Evolutionary conservation across 768 basidiomycete species (phyloP), one percentile per base, ranked within the genome.

Genomic region (Porpolomopsis calyptriformis): DNA sequence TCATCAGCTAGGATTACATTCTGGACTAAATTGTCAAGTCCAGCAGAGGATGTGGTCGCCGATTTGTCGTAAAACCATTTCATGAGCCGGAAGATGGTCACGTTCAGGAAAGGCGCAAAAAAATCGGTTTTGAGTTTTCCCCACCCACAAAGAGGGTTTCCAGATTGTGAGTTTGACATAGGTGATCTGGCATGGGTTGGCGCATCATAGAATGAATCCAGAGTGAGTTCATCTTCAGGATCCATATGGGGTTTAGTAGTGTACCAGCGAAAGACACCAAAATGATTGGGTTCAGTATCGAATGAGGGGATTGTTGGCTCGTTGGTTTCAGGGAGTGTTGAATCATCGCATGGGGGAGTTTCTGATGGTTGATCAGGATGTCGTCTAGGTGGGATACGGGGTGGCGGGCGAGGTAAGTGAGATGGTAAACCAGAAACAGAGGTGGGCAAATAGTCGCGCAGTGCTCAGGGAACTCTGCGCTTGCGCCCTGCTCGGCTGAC

Each of bases 11-110:
- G 37, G 3, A 67, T 38, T 8, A 62, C 60, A 0, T 51, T 52
- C 11, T 60, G 27, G 20, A 62, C 59, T 0, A 70, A 55, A 0
- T 47, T 47, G 20, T 67, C 47, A 1, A 64, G 38, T 25, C 63
- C 61, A 2, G 35, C 35, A 10, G 45, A 41, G 1, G 65, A 64
- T 41, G 66, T 68, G 2, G 31, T 19, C 10, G 37, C 57, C 1
- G 59, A n/a, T n/a, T n/a, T 55, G 1, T 48, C 50, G 38, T 64
- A 65, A 4, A 56, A 54, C 66, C 66, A 68, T 14, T 52, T 29
- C 52, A 63, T 52, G 9, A 63, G 60, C 0, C 55, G 53, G 23
- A 53, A 60, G 7, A 58, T 45, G 0, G 64, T 53, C 3, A 53
- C 55, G 47, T 53, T 60, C 0, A 54, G 36, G 34, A 63, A 63